phyloP scores from a whole-genome alignment of 2,329 filamentous ascomycete genomes.

The Raffaelea arxii region DNA sequence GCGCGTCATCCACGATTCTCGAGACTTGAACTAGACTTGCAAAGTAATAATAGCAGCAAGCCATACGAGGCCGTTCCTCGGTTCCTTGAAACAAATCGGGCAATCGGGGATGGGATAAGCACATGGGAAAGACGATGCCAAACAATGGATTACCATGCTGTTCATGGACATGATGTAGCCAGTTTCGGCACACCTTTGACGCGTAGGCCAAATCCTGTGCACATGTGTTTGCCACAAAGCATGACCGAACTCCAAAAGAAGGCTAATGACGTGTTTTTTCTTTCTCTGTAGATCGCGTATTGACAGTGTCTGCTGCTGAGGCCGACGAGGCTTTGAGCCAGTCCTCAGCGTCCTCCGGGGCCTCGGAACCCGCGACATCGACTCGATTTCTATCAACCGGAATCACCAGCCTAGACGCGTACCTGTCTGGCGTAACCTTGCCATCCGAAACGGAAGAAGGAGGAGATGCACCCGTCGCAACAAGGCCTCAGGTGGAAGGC shows the following conservation, averaged over 20 bases:
- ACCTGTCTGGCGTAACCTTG: conserved; percentile 25
- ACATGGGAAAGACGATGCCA: too few relatives aligned
- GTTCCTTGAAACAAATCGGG: too few relatives aligned
- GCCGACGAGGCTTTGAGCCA: conserved; percentile 30
- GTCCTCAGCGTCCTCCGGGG: conserved; percentile 6
- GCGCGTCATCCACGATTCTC: too few relatives aligned
- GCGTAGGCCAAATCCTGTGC: conserved; percentile 37
- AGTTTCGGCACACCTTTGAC: conserved; percentile 48
- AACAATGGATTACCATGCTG: conserved; percentile 47
- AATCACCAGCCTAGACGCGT: conserved; percentile 40
- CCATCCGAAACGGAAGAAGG: background rate
- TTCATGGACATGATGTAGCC: conserved; percentile 50
- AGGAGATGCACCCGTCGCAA: background rate
- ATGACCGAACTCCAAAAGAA: too few relatives aligned
- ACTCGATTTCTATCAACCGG: conserved; percentile 46
- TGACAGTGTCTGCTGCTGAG: conserved; percentile 67
- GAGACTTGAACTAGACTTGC: too few relatives aligned
- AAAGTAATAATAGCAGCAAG: too few relatives aligned
- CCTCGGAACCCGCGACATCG: conserved; percentile 24
- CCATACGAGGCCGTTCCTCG: too few relatives aligned
- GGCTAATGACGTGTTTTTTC: background rate
- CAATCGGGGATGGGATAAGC: too few relatives aligned
- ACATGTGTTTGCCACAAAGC: too few relatives aligned
- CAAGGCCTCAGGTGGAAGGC: too few relatives aligned
- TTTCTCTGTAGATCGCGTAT: conserved; percentile 54